phyloP scores from a whole-genome alignment of 192 early-diverging fungal species.

The Geranomyces michiganensis region DNA sequence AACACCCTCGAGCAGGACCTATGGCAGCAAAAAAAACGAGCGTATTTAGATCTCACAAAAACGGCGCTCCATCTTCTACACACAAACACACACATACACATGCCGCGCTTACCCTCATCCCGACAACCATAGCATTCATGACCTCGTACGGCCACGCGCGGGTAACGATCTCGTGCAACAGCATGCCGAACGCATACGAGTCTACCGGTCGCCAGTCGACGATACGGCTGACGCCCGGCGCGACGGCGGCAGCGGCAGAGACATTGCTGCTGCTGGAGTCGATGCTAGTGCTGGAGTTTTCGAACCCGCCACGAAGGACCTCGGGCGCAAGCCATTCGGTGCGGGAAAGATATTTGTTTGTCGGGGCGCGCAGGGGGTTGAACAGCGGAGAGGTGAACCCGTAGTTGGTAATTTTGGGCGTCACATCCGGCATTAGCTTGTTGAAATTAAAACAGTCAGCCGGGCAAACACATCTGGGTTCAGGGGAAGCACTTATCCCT shows the following conservation, averaged over 20 bases:
- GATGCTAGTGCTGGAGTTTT: background rate
- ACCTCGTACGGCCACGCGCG: slow-evolving; percentile 30
- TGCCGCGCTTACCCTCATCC: slow-evolving; percentile 29
- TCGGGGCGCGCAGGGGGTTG: background rate
- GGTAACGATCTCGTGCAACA: slow-evolving; percentile 42
- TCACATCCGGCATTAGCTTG: slow-evolving; percentile 34
- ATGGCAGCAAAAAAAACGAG: background rate
- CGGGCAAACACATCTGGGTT: no score
- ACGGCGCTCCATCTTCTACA: slow-evolving; percentile 22
- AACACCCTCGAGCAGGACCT: slow-evolving; percentile 13
- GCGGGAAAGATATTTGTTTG: slow-evolving; percentile 13
- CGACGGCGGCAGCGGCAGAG: no score
- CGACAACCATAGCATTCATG: slow-evolving; percentile 40
- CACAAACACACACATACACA: slow-evolving; percentile 18
- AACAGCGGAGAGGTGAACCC: slow-evolving; percentile 39
- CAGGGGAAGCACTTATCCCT: no score
- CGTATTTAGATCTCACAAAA: no score
- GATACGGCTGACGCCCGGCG: background rate
- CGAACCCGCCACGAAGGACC: slow-evolving; percentile 10
- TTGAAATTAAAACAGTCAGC: no score
- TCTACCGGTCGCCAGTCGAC: slow-evolving; percentile 28
- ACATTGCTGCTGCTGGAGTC: no score
- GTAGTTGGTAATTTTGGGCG: slow-evolving; percentile 45
- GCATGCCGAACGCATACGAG: slow-evolving; percentile 44
- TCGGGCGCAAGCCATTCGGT: slow-evolving; percentile 45